Base-by-base conservation (phyloP, 306 rosid species). In the Acmispon strigosus region DNA sequence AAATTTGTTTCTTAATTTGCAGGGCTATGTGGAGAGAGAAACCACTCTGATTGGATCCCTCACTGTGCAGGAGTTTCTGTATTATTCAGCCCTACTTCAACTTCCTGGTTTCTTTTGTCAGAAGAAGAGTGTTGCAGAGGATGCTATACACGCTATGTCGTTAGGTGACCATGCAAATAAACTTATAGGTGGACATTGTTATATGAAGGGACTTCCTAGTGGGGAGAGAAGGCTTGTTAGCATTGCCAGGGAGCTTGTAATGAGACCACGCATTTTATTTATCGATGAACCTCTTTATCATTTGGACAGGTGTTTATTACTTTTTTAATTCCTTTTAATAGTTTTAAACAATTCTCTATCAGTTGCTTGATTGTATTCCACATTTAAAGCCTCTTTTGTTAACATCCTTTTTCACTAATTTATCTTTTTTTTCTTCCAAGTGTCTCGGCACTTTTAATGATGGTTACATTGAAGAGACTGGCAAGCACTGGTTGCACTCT, bases 381-480 rank as follows among this genome's bases (percentile, higher is more conserved):
- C n/a, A 20, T 29, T 53, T 72, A 14, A 12, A 36, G 73, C 4
- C 14, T 9, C 48, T 22, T 52, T 69, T 9, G 17, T 66, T 67
- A 18, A 59, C 74, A 34, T 24, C 14, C 62, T 42, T 55, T 51
- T 77, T 9, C 1, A 16, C 50, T 32, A 32, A 32, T 32, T 32
- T 32, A 6, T 32, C 29, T 69, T 78, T 67, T 63, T 75, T 61
- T 62, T 5, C 69, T 60, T 75, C 72, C 41, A 85, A 95, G 99
- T 74, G 99, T 95, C 43, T 91, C 99, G 19, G 93, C 99, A 47
- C 97, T 95, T 72, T 81, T 91, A 82, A 95, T 95, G 99, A 95
- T 95, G 99, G 99, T 95, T 68, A 95, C 99, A 8, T 73, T 95
- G 86, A 95, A 90, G 93, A 95, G 94, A 81, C 92, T 95, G 47